These are phyloP conservation scores for Monosporozyma solicola DNA, from an alignment of 805 yeast genomes.

Conservation along the genomic window DNA sequence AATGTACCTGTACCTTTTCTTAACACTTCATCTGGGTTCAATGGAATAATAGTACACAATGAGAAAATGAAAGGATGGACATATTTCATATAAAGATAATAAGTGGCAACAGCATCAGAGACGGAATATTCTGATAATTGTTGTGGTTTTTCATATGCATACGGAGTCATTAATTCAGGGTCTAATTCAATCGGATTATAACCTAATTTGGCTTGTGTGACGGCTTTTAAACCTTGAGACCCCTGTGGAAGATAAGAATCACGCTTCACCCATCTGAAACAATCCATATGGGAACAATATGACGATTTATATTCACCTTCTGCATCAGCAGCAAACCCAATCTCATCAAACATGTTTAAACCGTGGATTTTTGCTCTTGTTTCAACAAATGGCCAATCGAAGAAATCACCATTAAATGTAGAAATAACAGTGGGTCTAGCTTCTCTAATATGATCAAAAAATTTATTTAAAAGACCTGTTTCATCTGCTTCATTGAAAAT, in stretches of 20 bases:
- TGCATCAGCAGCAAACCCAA: constrained; percentile 82
- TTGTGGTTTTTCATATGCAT: constrained; percentile 92
- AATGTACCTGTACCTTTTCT: constrained; percentile 97
- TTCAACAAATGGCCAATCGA: constrained; percentile 98
- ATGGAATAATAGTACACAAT: constrained; percentile 87
- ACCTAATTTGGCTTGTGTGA: constrained; percentile 89
- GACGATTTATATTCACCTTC: constrained; percentile 91
- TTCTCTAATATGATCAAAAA: constrained; percentile 86
- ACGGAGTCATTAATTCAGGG: constrained; percentile 97
- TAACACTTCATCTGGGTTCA: constrained; percentile 92
- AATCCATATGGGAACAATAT: constrained; percentile 94
- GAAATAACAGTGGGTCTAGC: constrained; percentile 93
- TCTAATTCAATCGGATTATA: constrained; percentile 94
- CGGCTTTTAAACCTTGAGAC: constrained; percentile 96
- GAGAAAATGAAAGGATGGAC: constrained; percentile 97
- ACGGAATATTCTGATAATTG: constrained; percentile 91
- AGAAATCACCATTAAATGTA: constrained; percentile 96
- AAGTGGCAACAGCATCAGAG: constrained; percentile 98
- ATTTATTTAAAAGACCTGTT: constrained; percentile 58
- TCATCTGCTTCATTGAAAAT: constrained; percentile 88
- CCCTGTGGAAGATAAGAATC: constrained; percentile 98
- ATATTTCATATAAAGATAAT: constrained; percentile 89
- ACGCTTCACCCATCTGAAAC: constrained; percentile 95
- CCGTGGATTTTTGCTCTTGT: constrained; percentile 79
- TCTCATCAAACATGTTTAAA: constrained; percentile 80